A percentile compares a stretch with the other conserved stretches of the same genome.
Conservation (phyloP, 1,139 yeast genomes). For the Eremothecium gossypii region DNA sequence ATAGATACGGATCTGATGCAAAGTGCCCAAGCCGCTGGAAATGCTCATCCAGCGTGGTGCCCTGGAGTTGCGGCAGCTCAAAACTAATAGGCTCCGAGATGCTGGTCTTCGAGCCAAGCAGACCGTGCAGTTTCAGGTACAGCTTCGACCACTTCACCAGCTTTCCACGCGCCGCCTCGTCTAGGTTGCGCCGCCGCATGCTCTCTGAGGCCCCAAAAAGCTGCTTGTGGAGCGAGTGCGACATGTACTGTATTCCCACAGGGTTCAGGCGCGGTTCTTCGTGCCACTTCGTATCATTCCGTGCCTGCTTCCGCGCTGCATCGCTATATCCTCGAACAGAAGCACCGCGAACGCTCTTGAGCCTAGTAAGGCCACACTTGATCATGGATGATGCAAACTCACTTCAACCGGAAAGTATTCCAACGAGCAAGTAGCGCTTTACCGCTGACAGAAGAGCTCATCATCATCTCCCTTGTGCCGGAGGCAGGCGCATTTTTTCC, state of each 20-base stretch:
- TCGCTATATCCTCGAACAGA: no score
- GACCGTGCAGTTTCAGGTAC: conserved; percentile 53
- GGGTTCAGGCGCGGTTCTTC: conserved; percentile 54
- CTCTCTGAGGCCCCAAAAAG: conserved; percentile 42
- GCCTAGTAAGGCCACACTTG: no score
- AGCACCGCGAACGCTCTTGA: no score
- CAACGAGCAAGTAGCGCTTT: no score
- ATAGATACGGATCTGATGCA: conserved; percentile 53
- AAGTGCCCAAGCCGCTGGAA: conserved; percentile 61
- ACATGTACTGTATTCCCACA: conserved; percentile 63
- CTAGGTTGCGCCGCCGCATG: conserved; percentile 16
- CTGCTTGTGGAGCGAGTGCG: conserved; percentile 47
- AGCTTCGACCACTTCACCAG: conserved; percentile 49
- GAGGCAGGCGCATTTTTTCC: no score
- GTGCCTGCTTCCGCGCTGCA: no score
- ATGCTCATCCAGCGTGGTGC: conserved; percentile 71
- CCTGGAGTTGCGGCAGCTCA: conserved; percentile 60
- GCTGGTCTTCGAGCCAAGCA: conserved; percentile 76
- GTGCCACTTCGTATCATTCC: neutral
- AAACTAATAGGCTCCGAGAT: conserved; percentile 53
- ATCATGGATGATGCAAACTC: no score
- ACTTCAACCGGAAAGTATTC: no score
- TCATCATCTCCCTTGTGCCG: no score
- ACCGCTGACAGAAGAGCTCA: no score
- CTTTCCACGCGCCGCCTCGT: conserved; percentile 26